Evolutionary conservation across 805 yeast genomes (phyloP).

Genomic region (Pichia nakasei): DNA sequence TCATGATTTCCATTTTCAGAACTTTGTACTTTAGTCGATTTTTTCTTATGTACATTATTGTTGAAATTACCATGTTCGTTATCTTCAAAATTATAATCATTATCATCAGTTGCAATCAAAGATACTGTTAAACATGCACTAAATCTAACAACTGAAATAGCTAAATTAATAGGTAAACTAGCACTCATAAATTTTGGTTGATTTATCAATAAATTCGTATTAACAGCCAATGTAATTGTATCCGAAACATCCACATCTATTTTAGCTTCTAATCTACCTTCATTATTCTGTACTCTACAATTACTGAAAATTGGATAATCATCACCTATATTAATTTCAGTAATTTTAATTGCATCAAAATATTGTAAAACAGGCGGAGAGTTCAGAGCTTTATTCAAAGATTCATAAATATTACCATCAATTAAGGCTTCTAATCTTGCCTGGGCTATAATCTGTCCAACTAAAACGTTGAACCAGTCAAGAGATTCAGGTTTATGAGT

Average conservation of each 20-base stretch:
- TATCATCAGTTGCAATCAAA: slow-evolving; percentile 34
- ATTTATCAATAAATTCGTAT: slow-evolving; percentile 69
- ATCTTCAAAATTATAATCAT: slow-evolving; percentile 14
- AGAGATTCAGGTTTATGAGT: slow-evolving; percentile 83
- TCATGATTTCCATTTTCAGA: slow-evolving; percentile 3
- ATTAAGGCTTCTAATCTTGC: slow-evolving; percentile 81
- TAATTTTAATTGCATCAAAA: slow-evolving; percentile 65
- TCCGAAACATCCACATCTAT: slow-evolving; percentile 88
- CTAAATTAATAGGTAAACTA: slow-evolving; percentile 71
- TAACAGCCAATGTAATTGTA: slow-evolving; percentile 76
- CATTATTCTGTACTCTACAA: slow-evolving; percentile 58
- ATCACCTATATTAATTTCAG: slow-evolving; percentile 87
- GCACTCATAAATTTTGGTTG: slow-evolving; percentile 82
- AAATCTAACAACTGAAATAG: slow-evolving; percentile 84
- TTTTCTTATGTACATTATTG: neutral
- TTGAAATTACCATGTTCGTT: neutral
- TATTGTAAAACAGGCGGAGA: slow-evolving; percentile 65
- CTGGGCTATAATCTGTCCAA: slow-evolving; percentile 86
- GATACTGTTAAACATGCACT: slow-evolving; percentile 84
- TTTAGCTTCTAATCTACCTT: slow-evolving; percentile 65
- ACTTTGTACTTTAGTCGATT: neutral
- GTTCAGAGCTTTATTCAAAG: slow-evolving; percentile 58
- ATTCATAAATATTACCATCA: slow-evolving; percentile 76
- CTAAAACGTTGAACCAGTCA: slow-evolving; percentile 93
- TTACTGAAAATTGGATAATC: slow-evolving; percentile 94